Evolutionary conservation across 805 yeast genomes (phyloP).

Genomic region (Candida saitoana): DNA sequence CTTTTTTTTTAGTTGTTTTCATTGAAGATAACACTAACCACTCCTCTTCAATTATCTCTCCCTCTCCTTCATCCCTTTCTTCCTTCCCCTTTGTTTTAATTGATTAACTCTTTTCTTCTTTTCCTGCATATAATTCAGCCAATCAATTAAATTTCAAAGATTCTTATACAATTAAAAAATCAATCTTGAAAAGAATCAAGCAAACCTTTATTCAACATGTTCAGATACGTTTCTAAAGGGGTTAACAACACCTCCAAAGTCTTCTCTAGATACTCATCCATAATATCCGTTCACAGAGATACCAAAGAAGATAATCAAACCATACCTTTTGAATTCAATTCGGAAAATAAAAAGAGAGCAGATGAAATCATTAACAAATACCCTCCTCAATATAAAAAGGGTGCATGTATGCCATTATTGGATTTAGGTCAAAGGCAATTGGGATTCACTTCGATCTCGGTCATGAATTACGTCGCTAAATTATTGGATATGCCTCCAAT

Average conservation of each 20-base stretch:
- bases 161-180: too few relatives aligned
- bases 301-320: constrained; percentile 61
- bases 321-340: constrained; percentile 67
- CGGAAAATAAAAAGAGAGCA: constrained; percentile 66
- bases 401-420: constrained; percentile 82
- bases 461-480: constrained; percentile 87
- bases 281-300: constrained; percentile 68
- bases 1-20: neutral
- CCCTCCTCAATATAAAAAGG: constrained; percentile 83
- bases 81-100: neutral
- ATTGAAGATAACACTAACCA: too few relatives aligned
- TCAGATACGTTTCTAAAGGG: neutral
- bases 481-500: constrained; percentile 85
- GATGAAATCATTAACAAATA: constrained; percentile 70
- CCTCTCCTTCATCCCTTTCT: neutral
- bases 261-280: constrained; percentile 31
- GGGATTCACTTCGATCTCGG: constrained; percentile 81
- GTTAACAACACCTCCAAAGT: neutral
- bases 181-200: too few relatives aligned
- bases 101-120: too few relatives aligned
- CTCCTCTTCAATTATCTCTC: too few relatives aligned
- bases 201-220: too few relatives aligned
- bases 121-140: constrained; percentile 5
- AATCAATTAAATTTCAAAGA: constrained; percentile 2
- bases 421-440: constrained; percentile 85